Base-by-base conservation (phyloP, 257 asterid genomes). In the Asclepias syriaca region DNA sequence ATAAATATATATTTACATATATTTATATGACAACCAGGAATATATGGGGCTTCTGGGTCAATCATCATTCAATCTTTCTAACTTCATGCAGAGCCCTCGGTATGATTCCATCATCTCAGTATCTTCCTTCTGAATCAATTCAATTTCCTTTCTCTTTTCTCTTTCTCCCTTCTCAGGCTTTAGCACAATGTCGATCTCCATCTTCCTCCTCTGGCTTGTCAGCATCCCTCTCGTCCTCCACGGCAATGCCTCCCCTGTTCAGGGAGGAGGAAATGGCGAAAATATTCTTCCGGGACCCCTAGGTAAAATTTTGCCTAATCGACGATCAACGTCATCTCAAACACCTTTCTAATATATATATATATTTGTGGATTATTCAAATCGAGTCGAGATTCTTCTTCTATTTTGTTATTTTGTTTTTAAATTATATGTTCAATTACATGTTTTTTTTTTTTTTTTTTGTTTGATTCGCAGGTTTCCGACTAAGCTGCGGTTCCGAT, bases 171-270 rank as follows among this genome's bases (percentile, higher is more conserved):
- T 14, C 50, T 58, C 81, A 66, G 68, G 55, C 73, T 19, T 75
- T 74, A 72, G 75, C 77, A 68, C 78, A 83, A 92, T 90, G 98
- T 86, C 90, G 82, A 70, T 84, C 84, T 63, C 89, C 89, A 77
- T 89, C 86, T 86, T 91, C 87, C 84, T 91, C 88, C 86, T 93
- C 27, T 93, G 96, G 89, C 89, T 93, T 69, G 81, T 91, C 76
- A 84, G 79, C 84, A 72, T 87, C 72, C 93, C 92, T 49, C 71
- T 87, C 21, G 27, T 69, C 24, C 75, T 81, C 85, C 81, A 39
- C 16, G 72, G 34, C 10, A 19, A 79, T 27, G 95, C 93, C 80
- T 24, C 12, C 69, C 76, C 78, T 16, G 70, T 78, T 68, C 75
- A 84, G 7, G 69, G 69, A 13, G 68, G 49, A 19, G 71, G 57